Evolutionary conservation across 345 rosid genomes (phyloP).

Genomic region (Garcia nutans): DNA sequence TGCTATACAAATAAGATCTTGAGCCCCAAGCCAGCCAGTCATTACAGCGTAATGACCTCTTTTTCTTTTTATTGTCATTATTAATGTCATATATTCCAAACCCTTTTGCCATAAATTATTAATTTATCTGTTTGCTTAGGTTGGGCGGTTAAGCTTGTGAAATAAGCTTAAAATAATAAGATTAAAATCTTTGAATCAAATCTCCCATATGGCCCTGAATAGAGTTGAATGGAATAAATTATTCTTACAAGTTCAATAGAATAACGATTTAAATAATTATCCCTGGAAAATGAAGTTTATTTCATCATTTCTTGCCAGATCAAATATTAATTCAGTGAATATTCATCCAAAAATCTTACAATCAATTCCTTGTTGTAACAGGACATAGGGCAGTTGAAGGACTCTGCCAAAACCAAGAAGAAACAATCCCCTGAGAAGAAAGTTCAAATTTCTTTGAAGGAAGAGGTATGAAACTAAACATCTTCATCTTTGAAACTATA

Average conservation of each 20-base stretch:
- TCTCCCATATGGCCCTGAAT: slow-evolving; percentile 5
- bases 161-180: not conserved
- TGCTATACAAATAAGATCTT: slow-evolving; percentile 20
- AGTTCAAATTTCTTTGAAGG: slow-evolving; percentile 62
- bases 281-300: slow-evolving; percentile 1
- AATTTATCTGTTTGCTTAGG: slow-evolving; percentile 10
- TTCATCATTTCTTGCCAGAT: slow-evolving; percentile 3
- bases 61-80: not conserved
- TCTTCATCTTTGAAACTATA: slow-evolving; percentile 3
- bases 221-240: slow-evolving; percentile 18
- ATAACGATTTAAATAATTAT: not conserved
- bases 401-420: slow-evolving; percentile 41
- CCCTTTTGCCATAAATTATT: not conserved
- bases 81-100: slow-evolving; percentile 8
- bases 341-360: slow-evolving; percentile 5
- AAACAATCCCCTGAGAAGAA: slow-evolving; percentile 44
- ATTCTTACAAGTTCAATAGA: not conserved
- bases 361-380: slow-evolving; percentile 26
- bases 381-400: slow-evolving; percentile 58
- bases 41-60: slow-evolving; percentile 7
- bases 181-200: slow-evolving; percentile 14
- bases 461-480: slow-evolving; percentile 59
- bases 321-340: not conserved
- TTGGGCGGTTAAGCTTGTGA: not conserved
- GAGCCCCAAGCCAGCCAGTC: slow-evolving; percentile 20